Evolutionary conservation across 257 asterid species (phyloP).

Genomic region (Pogostemon cablin): DNA sequence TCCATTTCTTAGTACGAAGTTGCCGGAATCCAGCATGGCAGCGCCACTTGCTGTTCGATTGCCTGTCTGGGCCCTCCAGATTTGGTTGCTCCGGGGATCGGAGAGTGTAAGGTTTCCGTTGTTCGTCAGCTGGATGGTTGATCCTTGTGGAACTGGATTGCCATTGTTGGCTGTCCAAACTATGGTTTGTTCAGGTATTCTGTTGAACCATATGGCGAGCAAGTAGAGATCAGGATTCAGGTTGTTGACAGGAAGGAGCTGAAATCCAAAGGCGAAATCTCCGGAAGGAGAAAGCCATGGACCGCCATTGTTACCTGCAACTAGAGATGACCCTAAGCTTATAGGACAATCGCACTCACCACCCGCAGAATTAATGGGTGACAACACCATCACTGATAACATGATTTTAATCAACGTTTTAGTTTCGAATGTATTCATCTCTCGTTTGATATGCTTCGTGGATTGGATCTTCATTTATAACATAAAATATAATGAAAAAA

Average conservation of each 20-base stretch:
- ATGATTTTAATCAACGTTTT: no score
- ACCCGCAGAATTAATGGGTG: background rate
- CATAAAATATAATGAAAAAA: no score
- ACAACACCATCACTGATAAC: background rate
- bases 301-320: conserved; percentile 27
- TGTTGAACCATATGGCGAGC: conserved; percentile 48
- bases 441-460: no score
- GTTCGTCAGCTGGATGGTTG: conserved; percentile 35
- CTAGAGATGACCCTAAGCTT: conserved; percentile 20
- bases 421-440: no score
- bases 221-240: conserved; percentile 32
- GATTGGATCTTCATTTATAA: no score
- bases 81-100: conserved; percentile 16
- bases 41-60: conserved; percentile 33
- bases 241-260: conserved; percentile 14
- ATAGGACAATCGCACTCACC: conserved; percentile 29
- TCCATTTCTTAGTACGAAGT: conserved; percentile 37
- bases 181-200: conserved; percentile 42
- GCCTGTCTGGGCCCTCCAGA: conserved; percentile 16
- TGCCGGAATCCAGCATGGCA: conserved; percentile 47
- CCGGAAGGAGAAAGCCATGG: conserved; percentile 43
- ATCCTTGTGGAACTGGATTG: conserved; percentile 36
- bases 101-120: conserved; percentile 34
- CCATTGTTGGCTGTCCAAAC: conserved; percentile 41
- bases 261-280: conserved; percentile 55